phyloP scores from a whole-genome alignment of 345 rosid species.

The Populus simonii region DNA sequence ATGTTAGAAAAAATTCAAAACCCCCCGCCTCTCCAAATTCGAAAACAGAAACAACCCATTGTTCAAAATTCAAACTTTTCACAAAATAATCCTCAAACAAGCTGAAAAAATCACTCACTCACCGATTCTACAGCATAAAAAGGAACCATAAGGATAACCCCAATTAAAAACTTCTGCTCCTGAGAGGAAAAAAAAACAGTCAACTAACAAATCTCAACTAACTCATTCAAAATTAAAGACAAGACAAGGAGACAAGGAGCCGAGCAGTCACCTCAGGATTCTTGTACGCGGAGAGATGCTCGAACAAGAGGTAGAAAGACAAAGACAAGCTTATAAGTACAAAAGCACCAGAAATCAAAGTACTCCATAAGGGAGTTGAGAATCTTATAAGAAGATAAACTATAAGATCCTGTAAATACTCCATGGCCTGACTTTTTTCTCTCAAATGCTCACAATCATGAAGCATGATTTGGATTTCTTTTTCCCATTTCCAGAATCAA shows the following conservation, averaged over 20 bases:
- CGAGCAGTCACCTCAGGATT: slow-evolving; percentile 71
- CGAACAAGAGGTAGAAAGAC: slow-evolving; percentile 80
- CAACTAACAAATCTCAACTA: not conserved
- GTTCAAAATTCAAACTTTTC: not conserved
- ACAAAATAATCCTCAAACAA: not conserved
- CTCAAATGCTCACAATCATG: not conserved
- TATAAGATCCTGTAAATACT: slow-evolving; percentile 12
- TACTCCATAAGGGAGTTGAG: slow-evolving; percentile 53
- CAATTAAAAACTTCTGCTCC: slow-evolving; percentile 97
- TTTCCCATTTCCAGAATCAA: slow-evolving; percentile 1
- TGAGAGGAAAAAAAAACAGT: slow-evolving; percentile 27
- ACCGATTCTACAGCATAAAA: slow-evolving; percentile 92
- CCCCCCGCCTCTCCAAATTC: not conserved
- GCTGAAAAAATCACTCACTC: slow-evolving; percentile 20
- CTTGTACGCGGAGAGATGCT: slow-evolving; percentile 93
- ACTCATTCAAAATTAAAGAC: not conserved
- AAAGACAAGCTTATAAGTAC: slow-evolving; percentile 54
- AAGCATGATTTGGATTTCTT: slow-evolving; percentile 7
- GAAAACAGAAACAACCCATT: not conserved
- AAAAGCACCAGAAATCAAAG: slow-evolving; percentile 57
- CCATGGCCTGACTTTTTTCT: slow-evolving; percentile 13
- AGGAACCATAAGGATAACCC: slow-evolving; percentile 98
- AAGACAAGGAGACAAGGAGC: not conserved
- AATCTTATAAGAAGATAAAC: not conserved
- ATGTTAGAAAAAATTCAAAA: slow-evolving; percentile 7